A percentile compares a stretch with the other conserved stretches of the same genome.
Evolutionary conservation across 2,329 filamentous ascomycete genomes (phyloP).

Genomic region (Aspergillus pseudoviridinutans): DNA sequence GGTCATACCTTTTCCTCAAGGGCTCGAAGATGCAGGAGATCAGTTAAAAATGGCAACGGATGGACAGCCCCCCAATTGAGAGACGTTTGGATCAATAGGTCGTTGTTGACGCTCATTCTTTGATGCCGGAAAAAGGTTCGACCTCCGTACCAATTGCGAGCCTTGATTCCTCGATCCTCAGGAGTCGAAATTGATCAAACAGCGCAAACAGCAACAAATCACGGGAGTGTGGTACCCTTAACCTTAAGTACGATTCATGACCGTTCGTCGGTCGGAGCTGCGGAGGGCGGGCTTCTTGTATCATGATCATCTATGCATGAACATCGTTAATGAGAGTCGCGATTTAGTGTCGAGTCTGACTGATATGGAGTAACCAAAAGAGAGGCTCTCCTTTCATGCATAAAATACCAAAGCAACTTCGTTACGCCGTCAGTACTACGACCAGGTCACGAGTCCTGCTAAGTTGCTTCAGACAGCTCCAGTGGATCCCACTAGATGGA

Average conservation of each 20-base stretch:
- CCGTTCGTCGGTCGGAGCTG: constrained; percentile 12
- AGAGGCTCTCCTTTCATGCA: background rate
- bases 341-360: background rate
- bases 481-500: background rate
- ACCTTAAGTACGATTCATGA: background rate
- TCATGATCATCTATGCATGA: constrained; percentile 15
- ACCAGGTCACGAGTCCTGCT: background rate
- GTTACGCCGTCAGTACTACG: background rate
- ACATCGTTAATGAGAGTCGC: background rate
- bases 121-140: background rate
- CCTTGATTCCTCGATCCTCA: background rate
- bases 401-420: background rate
- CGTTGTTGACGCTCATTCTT: background rate
- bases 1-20: background rate
- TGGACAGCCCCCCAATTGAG: no score
- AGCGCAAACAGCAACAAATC: background rate
- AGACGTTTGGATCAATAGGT: no score
- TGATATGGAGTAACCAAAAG: background rate
- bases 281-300: constrained; percentile 2
- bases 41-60: no score
- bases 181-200: background rate
- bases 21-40: background rate
- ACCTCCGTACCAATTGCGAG: background rate
- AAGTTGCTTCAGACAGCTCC: background rate
- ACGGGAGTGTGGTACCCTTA: background rate